These are phyloP conservation scores for Avicennia marina DNA, from an alignment of 257 asterid species.

Conservation along the genomic window DNA sequence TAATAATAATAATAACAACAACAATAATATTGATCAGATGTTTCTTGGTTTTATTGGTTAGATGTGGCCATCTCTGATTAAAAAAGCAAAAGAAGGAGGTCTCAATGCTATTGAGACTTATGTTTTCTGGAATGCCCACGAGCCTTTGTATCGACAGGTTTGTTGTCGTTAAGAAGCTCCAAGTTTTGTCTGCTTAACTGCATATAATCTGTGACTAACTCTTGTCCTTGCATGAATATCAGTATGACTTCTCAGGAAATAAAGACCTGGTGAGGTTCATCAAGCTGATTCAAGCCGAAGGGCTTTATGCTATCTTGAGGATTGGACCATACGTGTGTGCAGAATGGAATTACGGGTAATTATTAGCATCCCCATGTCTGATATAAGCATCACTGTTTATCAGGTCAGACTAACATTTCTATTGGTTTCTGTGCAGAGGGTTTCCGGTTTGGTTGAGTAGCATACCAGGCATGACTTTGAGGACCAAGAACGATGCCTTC, in stretches of 20 bases:
- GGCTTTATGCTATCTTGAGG: conserved; percentile 41
- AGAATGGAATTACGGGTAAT: conserved; percentile 46
- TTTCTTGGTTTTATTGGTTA: neutral
- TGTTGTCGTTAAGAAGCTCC: neutral
- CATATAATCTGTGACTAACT: conserved; percentile 5
- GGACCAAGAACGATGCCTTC: conserved; percentile 31
- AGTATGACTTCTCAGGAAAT: conserved; percentile 38
- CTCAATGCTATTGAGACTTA: conserved; percentile 43
- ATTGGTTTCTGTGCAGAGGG: conserved; percentile 24
- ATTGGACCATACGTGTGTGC: conserved; percentile 56
- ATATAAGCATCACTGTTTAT: neutral
- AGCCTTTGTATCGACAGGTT: conserved; percentile 38
- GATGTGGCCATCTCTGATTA: conserved; percentile 48
- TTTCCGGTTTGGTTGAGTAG: conserved; percentile 46
- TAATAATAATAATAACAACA: too few species aligned
- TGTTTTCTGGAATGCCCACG: conserved; percentile 50
- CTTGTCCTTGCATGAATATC: neutral
- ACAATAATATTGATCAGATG: neutral
- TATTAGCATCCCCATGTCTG: neutral
- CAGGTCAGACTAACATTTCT: neutral
- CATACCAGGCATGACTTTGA: conserved; percentile 23
- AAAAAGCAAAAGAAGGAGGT: conserved; percentile 46
- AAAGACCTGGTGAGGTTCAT: conserved; percentile 32
- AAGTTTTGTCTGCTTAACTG: neutral
- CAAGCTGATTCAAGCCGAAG: conserved; percentile 31